Conservation (phyloP, 2,329 filamentous ascomycete species). For the Talaromyces sp. region DNA sequence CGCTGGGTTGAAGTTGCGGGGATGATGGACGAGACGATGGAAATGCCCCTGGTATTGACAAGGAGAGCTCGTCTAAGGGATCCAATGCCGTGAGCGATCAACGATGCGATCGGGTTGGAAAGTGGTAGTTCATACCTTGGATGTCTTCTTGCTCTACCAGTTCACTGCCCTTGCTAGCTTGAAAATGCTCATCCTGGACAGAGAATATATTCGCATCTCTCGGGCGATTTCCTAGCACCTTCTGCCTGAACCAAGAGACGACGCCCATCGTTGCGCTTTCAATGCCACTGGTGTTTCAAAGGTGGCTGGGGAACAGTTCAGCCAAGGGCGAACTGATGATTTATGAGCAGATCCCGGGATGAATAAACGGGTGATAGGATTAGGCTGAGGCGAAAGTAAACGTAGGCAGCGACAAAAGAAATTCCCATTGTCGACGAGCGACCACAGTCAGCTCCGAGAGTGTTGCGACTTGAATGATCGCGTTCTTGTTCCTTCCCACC, state of each 20-base stretch:
- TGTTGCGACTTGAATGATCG: not conserved
- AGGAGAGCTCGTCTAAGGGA: not conserved
- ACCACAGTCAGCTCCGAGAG: not conserved
- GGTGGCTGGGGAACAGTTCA: not conserved
- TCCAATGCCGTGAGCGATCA: conserved; percentile 2
- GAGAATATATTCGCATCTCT: not conserved
- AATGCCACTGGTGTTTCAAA: not conserved
- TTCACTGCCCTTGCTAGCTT: not conserved
- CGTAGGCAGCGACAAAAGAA: not conserved
- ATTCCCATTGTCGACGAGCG: conserved; percentile 1
- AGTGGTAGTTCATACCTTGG: conserved; percentile 1
- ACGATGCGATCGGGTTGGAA: not conserved
- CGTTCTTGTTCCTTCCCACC: not conserved
- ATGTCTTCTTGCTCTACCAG: not conserved
- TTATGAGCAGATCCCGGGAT: not conserved
- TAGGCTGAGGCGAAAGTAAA: not conserved
- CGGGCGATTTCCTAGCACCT: not conserved
- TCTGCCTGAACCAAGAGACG: not conserved
- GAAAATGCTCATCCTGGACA: not conserved
- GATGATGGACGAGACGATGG: conserved; percentile 19
- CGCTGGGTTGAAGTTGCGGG: conserved; percentile 15
- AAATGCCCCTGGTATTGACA: conserved; percentile 21
- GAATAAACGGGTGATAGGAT: not conserved
- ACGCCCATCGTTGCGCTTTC: not conserved
- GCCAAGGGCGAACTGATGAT: not conserved